phyloP scores from a whole-genome alignment of 225 moss, liverwort and hornwort species.

The Sphagnum tenellum region DNA sequence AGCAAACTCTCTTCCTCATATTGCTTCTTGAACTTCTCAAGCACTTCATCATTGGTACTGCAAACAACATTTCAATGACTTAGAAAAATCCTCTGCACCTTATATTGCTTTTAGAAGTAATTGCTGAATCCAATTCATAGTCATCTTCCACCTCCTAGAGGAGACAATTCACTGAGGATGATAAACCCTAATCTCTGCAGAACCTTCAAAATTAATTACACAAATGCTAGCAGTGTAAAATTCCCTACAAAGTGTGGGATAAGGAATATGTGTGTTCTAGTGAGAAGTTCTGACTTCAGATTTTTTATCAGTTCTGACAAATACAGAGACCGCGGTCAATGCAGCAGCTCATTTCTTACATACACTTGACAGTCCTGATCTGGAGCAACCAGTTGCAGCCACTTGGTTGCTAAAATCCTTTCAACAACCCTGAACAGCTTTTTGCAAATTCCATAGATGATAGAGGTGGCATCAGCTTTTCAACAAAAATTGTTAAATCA shows the following conservation, averaged over 20 bases:
- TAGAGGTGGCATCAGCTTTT: background rate
- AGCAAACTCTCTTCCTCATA: slow-evolving; percentile 52
- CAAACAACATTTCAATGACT: slow-evolving; percentile 4
- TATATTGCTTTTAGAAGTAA: background rate
- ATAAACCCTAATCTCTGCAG: background rate
- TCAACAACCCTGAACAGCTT: background rate
- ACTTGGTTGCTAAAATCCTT: background rate
- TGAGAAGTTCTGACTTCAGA: too few relatives aligned
- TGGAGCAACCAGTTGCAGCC: too few relatives aligned
- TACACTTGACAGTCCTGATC: too few relatives aligned
- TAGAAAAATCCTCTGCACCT: background rate
- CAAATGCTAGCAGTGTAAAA: background rate
- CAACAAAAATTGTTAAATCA: background rate
- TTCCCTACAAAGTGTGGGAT: too few relatives aligned
- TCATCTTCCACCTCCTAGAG: background rate
- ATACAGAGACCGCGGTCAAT: background rate
- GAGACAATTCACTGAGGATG: background rate
- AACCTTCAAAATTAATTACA: background rate
- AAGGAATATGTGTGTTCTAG: too few relatives aligned
- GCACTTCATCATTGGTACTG: slow-evolving; percentile 82
- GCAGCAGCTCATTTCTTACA: too few relatives aligned
- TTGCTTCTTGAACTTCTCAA: slow-evolving; percentile 67
- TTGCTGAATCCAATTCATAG: background rate
- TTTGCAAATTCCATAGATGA: background rate
- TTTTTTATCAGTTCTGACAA: background rate